Conservation (phyloP, 805 yeast genomes). For the Nakazawaea laoshanensis region DNA sequence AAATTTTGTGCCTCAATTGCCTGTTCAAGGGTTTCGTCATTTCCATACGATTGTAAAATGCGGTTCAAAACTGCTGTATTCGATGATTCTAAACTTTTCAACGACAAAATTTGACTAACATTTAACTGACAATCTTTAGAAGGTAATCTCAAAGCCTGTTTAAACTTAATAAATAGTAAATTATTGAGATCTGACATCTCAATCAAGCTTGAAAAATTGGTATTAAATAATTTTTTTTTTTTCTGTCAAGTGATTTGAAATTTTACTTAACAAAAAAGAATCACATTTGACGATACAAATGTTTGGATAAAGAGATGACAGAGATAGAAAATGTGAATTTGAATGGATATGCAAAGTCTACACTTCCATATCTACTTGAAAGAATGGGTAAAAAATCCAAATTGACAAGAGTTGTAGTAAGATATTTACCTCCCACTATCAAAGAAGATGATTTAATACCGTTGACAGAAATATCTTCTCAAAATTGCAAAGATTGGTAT, state of each 20-base stretch:
- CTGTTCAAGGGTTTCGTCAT: slow-evolving; percentile 13
- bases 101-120: slow-evolving; percentile 17
- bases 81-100: slow-evolving; percentile 21
- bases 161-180: slow-evolving; percentile 1
- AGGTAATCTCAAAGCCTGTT: slow-evolving; percentile 14
- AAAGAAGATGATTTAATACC: slow-evolving; percentile 17
- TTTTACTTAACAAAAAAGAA: too few relatives aligned
- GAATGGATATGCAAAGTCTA: too few relatives aligned
- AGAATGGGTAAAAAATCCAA: too few relatives aligned
- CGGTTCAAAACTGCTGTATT: slow-evolving; percentile 20
- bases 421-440: slow-evolving; percentile 36
- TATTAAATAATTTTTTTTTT: too few relatives aligned
- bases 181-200: slow-evolving; percentile 5
- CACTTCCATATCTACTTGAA: too few relatives aligned
- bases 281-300: too few relatives aligned
- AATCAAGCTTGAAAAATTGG: neutral
- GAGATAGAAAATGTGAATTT: too few relatives aligned
- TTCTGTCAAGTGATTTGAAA: too few relatives aligned
- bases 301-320: too few relatives aligned
- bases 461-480: too few relatives aligned
- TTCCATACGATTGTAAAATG: slow-evolving; percentile 13
- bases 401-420: too few relatives aligned
- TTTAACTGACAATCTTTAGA: slow-evolving; percentile 16
- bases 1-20: slow-evolving; percentile 15
- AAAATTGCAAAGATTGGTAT: too few relatives aligned